Base-by-base conservation (phyloP, 371 early-diverging fungal genomes). In the Smittium culicis region DNA sequence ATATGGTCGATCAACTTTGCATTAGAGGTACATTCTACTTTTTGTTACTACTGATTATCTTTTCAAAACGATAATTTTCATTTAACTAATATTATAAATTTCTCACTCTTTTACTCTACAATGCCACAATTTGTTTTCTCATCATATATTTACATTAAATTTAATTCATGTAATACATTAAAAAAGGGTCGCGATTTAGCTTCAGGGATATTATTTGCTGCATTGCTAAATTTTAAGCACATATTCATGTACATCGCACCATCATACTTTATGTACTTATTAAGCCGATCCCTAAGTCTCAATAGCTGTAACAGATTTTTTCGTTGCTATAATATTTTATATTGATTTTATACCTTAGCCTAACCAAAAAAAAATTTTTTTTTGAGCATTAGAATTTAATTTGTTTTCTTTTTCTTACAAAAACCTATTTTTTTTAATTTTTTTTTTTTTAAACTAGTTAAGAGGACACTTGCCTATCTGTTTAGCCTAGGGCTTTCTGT, bases 211-310 rank as follows among this genome's bases (percentile, higher is more conserved):
- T 68, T 87, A 64, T 97, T 96, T 83, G 92, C 94, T 2, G 81
- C 81, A 1, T 75, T 96, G 45, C 77, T 97, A 68, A 93, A 93
- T 79, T 93, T 95, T 74, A 97, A 97, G 80, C 98, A 97, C 70
- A 96, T 97, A 31, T 97, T 86, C 75, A 79, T 95, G 59, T 97
- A 97, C 78, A 77, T 93, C 67, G 93, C 96, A 20, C 96, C 94
- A 14, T 91, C 96, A 1, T 93, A 92, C 74, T 95, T 96, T 81
- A 80, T 92, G 28, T 94, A 88, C 70, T 73, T 96, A 1, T 80
- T 95, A 92, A 73, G 92, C 93, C 76, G 85, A 86, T 1, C 69
- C 68, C 27, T 34, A 35, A 35, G n/a, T 69, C n/a, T 8, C 54
- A 30, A 54, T 1, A 17, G 33, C 29, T 62, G 35, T 1, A 54